Evolutionary conservation across 2,329 filamentous ascomycete genomes (phyloP), one percentile per base, ranked within the genome.

Genomic region (Cercospora berteroae): DNA sequence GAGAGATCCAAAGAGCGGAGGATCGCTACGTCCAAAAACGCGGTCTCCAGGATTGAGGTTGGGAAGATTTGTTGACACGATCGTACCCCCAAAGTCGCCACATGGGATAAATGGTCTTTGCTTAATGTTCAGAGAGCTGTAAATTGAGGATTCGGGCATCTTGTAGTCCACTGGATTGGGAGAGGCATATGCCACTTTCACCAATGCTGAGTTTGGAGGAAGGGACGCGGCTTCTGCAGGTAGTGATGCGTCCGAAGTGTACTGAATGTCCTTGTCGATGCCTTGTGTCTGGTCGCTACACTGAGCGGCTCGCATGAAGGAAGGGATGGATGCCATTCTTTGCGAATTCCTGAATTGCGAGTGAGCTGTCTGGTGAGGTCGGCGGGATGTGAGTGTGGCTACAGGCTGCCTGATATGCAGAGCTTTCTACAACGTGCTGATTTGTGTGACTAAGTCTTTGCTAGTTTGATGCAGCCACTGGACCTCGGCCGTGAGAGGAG

Each of bases 111-210:
- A 80, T 23, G 85, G 84, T 18, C 67, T 70, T 39, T 73, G 59
- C n/a, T 80, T 59, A 6, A 79, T 67, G 48, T 78, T 65, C 27
- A 58, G 12, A 23, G 78, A 78, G 4, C 81, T 76, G 36, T 80
- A 70, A 48, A 83, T 2, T 9, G 79, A 79, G 4, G 82, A 64
- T 60, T 83, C 81, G n/a, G 78, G 72, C 4, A 84, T 57, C 68
- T 86, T 86, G 80, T 81, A 81, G 75, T 86, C 84, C 65, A 81
- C 80, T 0, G 83, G 84, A 72, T 86, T 86, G 36, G 84, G 74
- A 5, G 79, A 76, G 1, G 80, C 78, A 70, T 80, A 78, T 64
- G 78, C 73, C 63, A 86, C 82, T 62, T 79, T 75, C 60, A 86
- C 76, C 52, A 85, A 78, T 60, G 83, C 75, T 48, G 81, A 71